Evolutionary conservation across 257 asterid species (phyloP).

Genomic region (Ophiorrhiza pumila): DNA sequence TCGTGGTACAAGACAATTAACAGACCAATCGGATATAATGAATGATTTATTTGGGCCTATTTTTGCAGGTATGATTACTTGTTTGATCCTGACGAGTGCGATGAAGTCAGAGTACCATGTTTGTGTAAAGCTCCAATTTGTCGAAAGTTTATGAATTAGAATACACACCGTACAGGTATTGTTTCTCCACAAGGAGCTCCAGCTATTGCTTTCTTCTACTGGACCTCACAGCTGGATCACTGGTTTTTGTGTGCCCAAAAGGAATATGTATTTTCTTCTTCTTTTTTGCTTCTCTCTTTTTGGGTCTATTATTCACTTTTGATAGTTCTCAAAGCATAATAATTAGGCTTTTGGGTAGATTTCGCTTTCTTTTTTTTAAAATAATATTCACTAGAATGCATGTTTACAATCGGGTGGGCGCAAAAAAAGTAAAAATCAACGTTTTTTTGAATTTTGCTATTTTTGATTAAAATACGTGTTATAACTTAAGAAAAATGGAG

Average conservation of each 20-base stretch:
- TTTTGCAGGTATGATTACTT: slow-evolving; percentile 82
- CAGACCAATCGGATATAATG: neutral
- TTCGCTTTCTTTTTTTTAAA: no score
- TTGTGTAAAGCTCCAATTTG: slow-evolving; percentile 81
- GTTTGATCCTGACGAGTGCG: slow-evolving; percentile 90
- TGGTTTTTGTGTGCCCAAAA: slow-evolving; percentile 19
- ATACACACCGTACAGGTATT: slow-evolving; percentile 25
- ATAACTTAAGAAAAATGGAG: no score
- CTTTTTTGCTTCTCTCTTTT: neutral
- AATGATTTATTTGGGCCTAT: neutral
- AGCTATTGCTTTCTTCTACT: slow-evolving; percentile 28
- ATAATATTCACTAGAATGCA: no score
- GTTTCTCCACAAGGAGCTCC: slow-evolving; percentile 40
- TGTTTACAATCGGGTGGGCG: no score
- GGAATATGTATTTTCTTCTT: slow-evolving; percentile 24
- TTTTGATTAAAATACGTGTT: no score
- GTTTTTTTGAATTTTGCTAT: no score
- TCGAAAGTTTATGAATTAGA: slow-evolving; percentile 91
- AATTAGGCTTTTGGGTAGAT: no score
- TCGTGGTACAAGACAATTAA: no score
- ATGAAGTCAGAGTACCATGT: slow-evolving; percentile 88
- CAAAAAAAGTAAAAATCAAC: no score
- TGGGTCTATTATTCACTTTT: no score
- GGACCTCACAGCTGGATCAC: slow-evolving; percentile 38
- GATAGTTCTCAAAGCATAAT: slow-evolving; percentile 8